These are phyloP conservation scores for Chlamydomonas eustigma DNA, from an alignment of 139 green algal species.

Conservation along the genomic window DNA sequence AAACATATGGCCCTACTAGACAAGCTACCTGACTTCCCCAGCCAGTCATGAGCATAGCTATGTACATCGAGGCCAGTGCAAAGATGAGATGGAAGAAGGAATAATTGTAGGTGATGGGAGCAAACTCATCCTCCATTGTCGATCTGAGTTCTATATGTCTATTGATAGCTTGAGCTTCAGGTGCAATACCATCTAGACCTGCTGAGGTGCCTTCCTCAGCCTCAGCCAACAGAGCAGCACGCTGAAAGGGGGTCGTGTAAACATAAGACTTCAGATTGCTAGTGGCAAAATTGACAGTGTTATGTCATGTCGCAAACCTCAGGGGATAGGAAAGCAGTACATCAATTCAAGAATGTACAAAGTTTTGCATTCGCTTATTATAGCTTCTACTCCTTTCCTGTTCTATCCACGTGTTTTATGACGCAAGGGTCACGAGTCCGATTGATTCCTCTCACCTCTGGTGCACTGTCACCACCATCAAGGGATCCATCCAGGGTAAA, in stretches of 20 bases:
- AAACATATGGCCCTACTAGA: too few relatives aligned
- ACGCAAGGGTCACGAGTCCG: too few relatives aligned
- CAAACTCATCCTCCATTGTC: constrained; percentile 41
- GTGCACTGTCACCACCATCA: constrained; percentile 15
- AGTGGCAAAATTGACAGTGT: too few relatives aligned
- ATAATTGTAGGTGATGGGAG: constrained; percentile 79
- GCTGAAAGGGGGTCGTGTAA: constrained; percentile 6
- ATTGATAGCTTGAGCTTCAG: too few relatives aligned
- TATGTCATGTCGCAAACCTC: too few relatives aligned
- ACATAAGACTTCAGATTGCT: neutral
- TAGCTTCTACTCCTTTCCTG: too few relatives aligned
- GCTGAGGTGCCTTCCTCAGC: constrained; percentile 51
- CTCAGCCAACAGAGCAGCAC: constrained; percentile 37
- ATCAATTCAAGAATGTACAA: too few relatives aligned
- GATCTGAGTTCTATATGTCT: too few relatives aligned
- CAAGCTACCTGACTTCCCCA: constrained; percentile 79
- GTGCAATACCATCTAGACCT: constrained; percentile 57
- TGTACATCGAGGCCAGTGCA: constrained; percentile 95
- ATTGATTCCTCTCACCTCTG: constrained; percentile 13
- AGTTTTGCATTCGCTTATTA: too few relatives aligned
- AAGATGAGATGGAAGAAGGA: constrained; percentile 98
- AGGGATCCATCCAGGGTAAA: constrained; percentile 52
- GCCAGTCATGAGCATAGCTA: constrained; percentile 97
- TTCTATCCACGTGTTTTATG: too few relatives aligned
- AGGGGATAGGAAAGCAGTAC: too few relatives aligned